These are phyloP conservation scores for Pichia eremophila DNA, from an alignment of 805 yeast genomes.

Conservation along the genomic window DNA sequence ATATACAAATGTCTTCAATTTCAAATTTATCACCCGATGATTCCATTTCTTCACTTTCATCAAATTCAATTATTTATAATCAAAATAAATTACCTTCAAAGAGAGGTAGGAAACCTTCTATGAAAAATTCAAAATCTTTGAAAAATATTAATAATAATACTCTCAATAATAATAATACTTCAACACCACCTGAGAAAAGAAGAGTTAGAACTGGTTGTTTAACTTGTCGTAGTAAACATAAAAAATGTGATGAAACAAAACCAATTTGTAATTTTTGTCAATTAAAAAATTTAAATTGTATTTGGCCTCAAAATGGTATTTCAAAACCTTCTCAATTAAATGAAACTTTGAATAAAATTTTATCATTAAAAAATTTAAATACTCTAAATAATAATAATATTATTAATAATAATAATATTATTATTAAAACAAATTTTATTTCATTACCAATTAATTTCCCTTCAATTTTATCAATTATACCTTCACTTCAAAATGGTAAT, in stretches of 20 bases:
- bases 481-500: conserved; percentile 2
- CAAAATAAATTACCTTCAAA: not conserved
- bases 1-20: too few relatives aligned
- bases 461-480: conserved; percentile 7
- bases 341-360: conserved; percentile 5
- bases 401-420: not conserved
- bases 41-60: too few relatives aligned
- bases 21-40: too few relatives aligned
- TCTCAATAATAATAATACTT: too few relatives aligned
- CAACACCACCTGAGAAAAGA: conserved; percentile 27
- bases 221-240: conserved; percentile 43
- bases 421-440: conserved; percentile 1
- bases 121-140: conserved; percentile 5
- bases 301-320: conserved; percentile 23
- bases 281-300: conserved; percentile 28
- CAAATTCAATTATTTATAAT: too few relatives aligned
- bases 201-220: conserved; percentile 38
- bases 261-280: conserved; percentile 43
- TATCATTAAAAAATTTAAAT: conserved; percentile 1
- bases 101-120: not conserved
- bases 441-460: conserved; percentile 6
- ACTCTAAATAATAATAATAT: not conserved
- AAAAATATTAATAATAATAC: conserved; percentile 10
- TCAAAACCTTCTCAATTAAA: conserved; percentile 3
- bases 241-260: conserved; percentile 46